These are phyloP conservation scores for Suaeda aralocaspica DNA, from an alignment of 148 eudicot species.

Conservation along the genomic window DNA sequence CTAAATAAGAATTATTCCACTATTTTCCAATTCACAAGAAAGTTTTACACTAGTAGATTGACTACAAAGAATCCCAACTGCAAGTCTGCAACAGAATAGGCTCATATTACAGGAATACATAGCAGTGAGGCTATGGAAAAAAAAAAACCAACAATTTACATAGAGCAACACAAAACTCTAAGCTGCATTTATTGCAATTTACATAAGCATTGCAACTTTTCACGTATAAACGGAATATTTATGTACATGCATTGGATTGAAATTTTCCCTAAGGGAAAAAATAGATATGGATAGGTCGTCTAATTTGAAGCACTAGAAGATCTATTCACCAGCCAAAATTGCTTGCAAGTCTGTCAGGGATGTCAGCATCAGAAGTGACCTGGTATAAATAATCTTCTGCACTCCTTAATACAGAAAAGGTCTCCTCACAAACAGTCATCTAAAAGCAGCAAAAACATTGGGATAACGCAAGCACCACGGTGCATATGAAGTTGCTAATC, in stretches of 20 bases:
- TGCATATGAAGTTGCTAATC: background rate
- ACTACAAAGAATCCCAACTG: background rate
- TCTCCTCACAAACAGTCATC: background rate
- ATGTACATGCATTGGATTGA: slow-evolving; percentile 19
- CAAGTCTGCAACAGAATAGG: background rate
- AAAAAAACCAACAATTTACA: background rate
- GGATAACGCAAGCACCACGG: background rate
- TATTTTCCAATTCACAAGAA: background rate
- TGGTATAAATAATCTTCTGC: slow-evolving; percentile 17
- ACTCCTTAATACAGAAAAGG: slow-evolving; percentile 9
- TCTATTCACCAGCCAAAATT: slow-evolving; percentile 23
- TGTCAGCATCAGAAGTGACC: background rate
- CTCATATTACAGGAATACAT: background rate
- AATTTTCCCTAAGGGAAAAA: background rate
- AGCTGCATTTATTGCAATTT: slow-evolving; percentile 17
- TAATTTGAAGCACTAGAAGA: slow-evolving; percentile 4
- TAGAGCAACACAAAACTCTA: background rate
- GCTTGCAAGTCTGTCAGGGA: slow-evolving; percentile 18
- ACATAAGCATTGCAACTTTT: background rate
- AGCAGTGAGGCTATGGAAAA: background rate
- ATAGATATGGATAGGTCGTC: background rate
- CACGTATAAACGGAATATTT: background rate
- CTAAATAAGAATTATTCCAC: too few relatives aligned
- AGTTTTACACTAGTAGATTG: background rate
- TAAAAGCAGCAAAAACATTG: slow-evolving; percentile 10